These are phyloP conservation scores for Glarea lozoyensis DNA, from an alignment of 495 filamentous ascomycete species.

Conservation along the genomic window DNA sequence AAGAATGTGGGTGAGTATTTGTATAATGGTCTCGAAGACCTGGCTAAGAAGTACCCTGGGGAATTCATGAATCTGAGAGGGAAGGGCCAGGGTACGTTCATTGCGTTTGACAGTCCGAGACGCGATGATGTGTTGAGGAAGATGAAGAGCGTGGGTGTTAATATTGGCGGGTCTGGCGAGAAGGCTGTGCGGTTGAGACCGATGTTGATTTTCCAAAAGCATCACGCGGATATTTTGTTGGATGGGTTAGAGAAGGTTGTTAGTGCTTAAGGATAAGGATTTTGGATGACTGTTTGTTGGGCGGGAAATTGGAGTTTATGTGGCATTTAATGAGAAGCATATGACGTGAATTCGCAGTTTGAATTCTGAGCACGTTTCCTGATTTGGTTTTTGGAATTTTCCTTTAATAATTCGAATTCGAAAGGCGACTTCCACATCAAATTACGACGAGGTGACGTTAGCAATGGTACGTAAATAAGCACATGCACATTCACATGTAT, in stretches of 20 bases:
- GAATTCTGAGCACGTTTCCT: too few relatives aligned
- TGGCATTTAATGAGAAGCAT: too few relatives aligned
- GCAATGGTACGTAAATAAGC: too few relatives aligned
- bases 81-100: slow-evolving; percentile 92
- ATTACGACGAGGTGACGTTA: too few relatives aligned
- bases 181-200: slow-evolving; percentile 77
- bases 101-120: slow-evolving; percentile 86
- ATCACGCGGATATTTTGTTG: slow-evolving; percentile 61
- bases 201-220: slow-evolving; percentile 93
- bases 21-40: slow-evolving; percentile 55
- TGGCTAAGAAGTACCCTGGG: slow-evolving; percentile 68
- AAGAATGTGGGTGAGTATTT: slow-evolving; percentile 78
- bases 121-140: slow-evolving; percentile 77
- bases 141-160: slow-evolving; percentile 78
- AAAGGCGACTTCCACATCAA: too few relatives aligned
- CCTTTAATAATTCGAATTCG: too few relatives aligned
- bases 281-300: too few relatives aligned
- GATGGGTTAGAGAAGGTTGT: slow-evolving; percentile 66
- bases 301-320: too few relatives aligned
- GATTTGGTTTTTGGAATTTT: too few relatives aligned
- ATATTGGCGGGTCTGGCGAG: slow-evolving; percentile 84
- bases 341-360: too few relatives aligned
- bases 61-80: slow-evolving; percentile 87
- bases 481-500: too few relatives aligned
- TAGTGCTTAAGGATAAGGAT: slow-evolving; percentile 28